Base-by-base conservation (phyloP, 2,329 filamentous ascomycete genomes). In the Fusarium pseudograminearum region DNA sequence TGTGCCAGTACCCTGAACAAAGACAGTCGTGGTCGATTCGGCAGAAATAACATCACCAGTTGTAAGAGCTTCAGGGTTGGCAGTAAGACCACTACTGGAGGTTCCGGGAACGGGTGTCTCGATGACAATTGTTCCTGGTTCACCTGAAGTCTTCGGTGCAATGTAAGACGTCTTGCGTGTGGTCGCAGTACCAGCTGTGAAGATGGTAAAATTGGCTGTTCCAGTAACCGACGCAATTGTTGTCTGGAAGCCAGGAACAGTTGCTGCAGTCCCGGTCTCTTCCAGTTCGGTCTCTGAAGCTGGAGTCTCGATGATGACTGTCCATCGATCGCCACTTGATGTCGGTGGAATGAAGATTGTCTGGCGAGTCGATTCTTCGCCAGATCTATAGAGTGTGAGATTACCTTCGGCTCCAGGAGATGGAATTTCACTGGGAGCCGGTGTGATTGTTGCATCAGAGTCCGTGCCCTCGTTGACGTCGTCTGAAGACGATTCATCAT, bases 81-180 rank as follows among this genome's bases (percentile, higher is more conserved):
- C 45, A 9, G 28, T 61, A 11, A 38, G 59, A 8, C 40, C 18
- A 3, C n/a, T 18, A 14, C 42, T 18, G 3, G 41, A 44, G 1
- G 42, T 15, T 18, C 3, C 34, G 1, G 33, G 14, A 2, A 47
- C 36, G 1, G 65, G 64, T 1, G 65, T 68, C 18, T 68, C 41
- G 2, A 68, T 60, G 4, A 68, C 41, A 10, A 68, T 20, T 40
- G 64, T 68, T 22, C 64, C 64, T 2, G 64, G 51, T 0, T 24
- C 57, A 0, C 47, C 57, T 0, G 63, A 38, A 7, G 46, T 42
- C 14, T 42, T 55, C 0, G 64, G 64, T 2, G 58, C 15, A 0
- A 68, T 12, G 18, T 64, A 63, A 1, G 54, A 14, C 4, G 64
- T 68, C 11, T 5, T 26, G 2, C 48, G 15, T 4, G 45, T 51